Evolutionary conservation across 2,329 filamentous ascomycete species (phyloP).

Genomic region (Aspergillus sp.): DNA sequence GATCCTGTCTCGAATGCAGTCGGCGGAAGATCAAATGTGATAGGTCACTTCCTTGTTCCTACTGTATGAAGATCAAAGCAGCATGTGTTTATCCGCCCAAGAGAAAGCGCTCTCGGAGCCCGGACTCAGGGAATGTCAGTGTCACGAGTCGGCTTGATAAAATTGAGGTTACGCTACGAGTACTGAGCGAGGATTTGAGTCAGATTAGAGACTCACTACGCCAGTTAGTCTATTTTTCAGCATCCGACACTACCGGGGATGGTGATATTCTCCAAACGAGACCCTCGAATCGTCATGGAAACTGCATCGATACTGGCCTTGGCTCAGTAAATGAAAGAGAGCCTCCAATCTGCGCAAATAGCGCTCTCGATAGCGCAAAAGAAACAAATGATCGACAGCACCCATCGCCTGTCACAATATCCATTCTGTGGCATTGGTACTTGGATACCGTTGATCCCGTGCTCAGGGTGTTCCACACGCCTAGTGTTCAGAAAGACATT

Average conservation of each 20-base stretch:
- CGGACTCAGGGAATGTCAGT: not conserved
- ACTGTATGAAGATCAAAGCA: conserved; percentile 35
- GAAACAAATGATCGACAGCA: not conserved
- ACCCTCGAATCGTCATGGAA: not conserved
- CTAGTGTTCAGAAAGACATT: conserved; percentile 53
- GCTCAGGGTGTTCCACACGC: conserved; percentile 58
- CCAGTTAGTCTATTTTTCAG: too few relatives aligned
- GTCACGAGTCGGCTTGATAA: conserved; percentile 11
- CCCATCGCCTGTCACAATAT: conserved; percentile 9
- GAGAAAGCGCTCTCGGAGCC: not conserved
- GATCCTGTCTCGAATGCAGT: conserved; percentile 27
- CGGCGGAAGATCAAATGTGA: conserved; percentile 31
- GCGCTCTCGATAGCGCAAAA: not conserved
- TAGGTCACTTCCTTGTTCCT: conserved; percentile 25
- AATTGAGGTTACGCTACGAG: conserved; percentile 12
- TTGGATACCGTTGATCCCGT: conserved; percentile 52
- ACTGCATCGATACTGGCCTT: too few relatives aligned
- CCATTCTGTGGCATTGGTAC: conserved; percentile 25
- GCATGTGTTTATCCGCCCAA: conserved; percentile 34
- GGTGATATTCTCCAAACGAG: not conserved
- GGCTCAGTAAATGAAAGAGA: too few relatives aligned
- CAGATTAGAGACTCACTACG: conserved; percentile 12
- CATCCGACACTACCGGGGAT: too few relatives aligned
- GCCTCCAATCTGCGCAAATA: too few relatives aligned
- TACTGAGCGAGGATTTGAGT: not conserved